These are phyloP conservation scores for Xylariales sp. DNA, from an alignment of 2,329 filamentous ascomycete genomes.

Conservation along the genomic window DNA sequence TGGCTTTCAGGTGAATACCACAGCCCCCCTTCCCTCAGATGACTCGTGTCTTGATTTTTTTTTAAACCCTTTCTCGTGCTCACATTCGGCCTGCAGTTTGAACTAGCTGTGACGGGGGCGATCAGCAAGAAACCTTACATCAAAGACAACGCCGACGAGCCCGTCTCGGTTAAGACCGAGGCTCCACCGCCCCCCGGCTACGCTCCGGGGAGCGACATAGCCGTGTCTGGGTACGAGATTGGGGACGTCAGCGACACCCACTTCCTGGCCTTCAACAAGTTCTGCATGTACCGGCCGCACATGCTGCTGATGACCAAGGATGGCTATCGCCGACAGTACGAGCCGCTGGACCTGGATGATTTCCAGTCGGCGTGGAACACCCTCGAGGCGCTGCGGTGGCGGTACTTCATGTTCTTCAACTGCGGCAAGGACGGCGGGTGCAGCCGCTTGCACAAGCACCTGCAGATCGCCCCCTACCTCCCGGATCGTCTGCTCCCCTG, in stretches of 20 bases:
- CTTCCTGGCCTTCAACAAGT: slow-evolving; percentile 42
- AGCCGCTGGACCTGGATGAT: slow-evolving; percentile 34
- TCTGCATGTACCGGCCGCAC: slow-evolving; percentile 42
- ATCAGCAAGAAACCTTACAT: slow-evolving; percentile 11
- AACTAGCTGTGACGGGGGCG: slow-evolving; percentile 9
- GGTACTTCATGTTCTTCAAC: slow-evolving; percentile 41
- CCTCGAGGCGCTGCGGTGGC: slow-evolving; percentile 19
- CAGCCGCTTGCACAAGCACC: slow-evolving; percentile 44
- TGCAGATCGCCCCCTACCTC: slow-evolving; percentile 35
- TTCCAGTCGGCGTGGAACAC: slow-evolving; percentile 30
- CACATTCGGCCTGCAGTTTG: slow-evolving; percentile 11
- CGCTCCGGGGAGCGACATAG: slow-evolving; percentile 34
- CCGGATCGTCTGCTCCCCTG: slow-evolving; percentile 21
- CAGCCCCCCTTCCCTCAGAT: not conserved
- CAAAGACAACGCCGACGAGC: slow-evolving; percentile 13
- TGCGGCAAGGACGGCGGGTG: slow-evolving; percentile 39
- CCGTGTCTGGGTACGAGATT: slow-evolving; percentile 36
- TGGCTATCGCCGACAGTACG: slow-evolving; percentile 40
- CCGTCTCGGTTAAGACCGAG: not conserved
- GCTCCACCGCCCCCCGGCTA: slow-evolving; percentile 8
- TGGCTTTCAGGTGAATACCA: slow-evolving; percentile 9
- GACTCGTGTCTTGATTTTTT: not conserved
- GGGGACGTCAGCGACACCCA: slow-evolving; percentile 34
- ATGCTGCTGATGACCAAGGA: slow-evolving; percentile 41
- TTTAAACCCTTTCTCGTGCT: no score